A percentile compares a stretch with the other conserved stretches of the same genome.
phyloP scores from a whole-genome alignment of 441 rosid genomes.

The Mallotus repandus region DNA sequence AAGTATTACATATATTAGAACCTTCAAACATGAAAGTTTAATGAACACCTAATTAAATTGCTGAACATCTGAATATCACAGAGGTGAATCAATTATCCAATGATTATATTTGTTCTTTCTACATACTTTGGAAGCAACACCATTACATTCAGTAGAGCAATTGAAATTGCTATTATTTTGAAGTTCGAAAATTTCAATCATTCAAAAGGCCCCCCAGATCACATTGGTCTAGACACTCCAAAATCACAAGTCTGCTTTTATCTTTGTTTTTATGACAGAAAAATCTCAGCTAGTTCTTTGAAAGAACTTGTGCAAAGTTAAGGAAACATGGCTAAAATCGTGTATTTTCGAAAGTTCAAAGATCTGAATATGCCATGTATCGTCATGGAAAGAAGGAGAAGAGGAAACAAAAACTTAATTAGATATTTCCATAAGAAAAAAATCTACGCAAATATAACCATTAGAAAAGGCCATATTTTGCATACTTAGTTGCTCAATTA shows the following conservation, averaged over 20 bases:
- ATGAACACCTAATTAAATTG: background rate
- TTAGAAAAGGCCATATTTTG: background rate
- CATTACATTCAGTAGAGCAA: no score
- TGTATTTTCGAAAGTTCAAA: background rate
- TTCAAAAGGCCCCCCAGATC: background rate
- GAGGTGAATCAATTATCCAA: background rate
- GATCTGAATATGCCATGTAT: background rate
- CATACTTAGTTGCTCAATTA: background rate
- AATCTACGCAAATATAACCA: background rate
- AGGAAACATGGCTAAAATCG: background rate
- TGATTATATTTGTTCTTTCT: no score
- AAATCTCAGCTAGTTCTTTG: background rate
- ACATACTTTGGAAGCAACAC: no score
- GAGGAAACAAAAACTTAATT: background rate
- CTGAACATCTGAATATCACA: background rate
- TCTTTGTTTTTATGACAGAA: background rate
- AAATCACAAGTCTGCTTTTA: background rate
- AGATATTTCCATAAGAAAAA: background rate
- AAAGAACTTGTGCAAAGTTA: background rate
- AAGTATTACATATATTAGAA: background rate
- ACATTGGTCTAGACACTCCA: background rate
- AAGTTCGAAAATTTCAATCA: background rate
- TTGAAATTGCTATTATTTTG: background rate
- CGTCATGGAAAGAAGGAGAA: background rate
- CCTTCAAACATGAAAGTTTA: background rate